Base-by-base conservation (phyloP, 2,329 filamentous ascomycete genomes). In the Triangularia setosa region DNA sequence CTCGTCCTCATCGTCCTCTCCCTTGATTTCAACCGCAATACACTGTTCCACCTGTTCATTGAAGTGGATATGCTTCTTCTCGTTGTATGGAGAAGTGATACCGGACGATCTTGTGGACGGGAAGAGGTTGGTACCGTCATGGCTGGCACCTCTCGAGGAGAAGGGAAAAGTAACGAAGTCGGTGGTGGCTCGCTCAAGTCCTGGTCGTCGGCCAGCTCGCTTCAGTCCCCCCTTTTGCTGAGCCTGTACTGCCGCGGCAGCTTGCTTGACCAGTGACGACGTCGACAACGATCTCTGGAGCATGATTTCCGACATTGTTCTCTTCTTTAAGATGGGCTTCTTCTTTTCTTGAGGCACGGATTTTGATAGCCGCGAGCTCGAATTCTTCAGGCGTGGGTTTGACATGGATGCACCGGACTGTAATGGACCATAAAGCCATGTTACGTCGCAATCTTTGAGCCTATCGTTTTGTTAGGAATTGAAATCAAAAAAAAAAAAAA, bases 361-460 rank as follows among this genome's bases (percentile, higher is more conserved):
- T 70, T 85, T 83, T 27, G 83, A 84, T 16, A 86, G 65, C 16
- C 78, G 75, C 3, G 77, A 75, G 67, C 80, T 83, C 12, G 74
- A 68, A 67, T 79, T 78, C 2, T 77, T 78, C 60, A 79, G 76
- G 5, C 79, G 73, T 71, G 81, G 66, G 64, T 86, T 81, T 12
- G 85, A 74, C 25, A 82, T 85, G 62, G 82, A 84, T 3, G 82
- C 80, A 23, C 89, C 89, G 0, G 89, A 90, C 75, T 97, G 94
- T 58, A 97, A 78, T 12, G 95, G 95, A 0, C 95, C 95, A 73
- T 98, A 99, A 0, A 99, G 82, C 95, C 94, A 99, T 55, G 94
- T 97, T 30, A 97, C 93, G 76, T 99, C 94, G 75, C 91, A 95
- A 72, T 98, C 95, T 76, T 98, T 99, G 65, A 97, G 83, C 93